Percentiles rank a stretch among this genome's conserved stretches.
Evolutionary conservation across 73 alveolate genomes (phyloP).

Genomic region (Paramecium pentaurelia): DNA sequence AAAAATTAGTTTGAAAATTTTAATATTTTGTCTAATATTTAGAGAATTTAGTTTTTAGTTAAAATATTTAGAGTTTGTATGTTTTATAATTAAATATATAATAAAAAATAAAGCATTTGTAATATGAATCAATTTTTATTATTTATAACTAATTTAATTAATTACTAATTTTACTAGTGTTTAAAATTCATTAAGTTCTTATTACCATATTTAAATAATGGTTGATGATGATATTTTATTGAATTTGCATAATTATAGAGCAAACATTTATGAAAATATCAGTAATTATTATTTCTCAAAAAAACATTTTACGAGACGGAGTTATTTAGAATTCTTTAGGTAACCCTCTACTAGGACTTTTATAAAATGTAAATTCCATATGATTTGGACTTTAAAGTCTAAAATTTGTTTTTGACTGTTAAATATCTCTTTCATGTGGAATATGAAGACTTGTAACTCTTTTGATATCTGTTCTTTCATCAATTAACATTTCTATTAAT

Average conservation of each 20-base stretch:
- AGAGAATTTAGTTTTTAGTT: not conserved
- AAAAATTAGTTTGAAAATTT: not conserved
- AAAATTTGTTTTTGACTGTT: conserved; percentile 12
- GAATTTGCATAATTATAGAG: not conserved
- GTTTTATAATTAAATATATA: not conserved
- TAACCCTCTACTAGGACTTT: not conserved
- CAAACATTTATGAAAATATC: not conserved
- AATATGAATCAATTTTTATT: not conserved
- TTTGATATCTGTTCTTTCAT: not conserved
- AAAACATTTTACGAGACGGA: not conserved
- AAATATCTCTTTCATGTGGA: not conserved
- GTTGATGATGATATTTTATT: not conserved
- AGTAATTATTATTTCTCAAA: not conserved
- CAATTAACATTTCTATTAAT: not conserved
- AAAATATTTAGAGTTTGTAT: not conserved
- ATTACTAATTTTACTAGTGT: not conserved
- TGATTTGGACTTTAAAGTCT: not conserved
- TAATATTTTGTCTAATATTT: not conserved
- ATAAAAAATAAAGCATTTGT: not conserved
- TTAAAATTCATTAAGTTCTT: not conserved
- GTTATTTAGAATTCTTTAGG: conserved; percentile 26
- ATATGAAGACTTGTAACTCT: not conserved
- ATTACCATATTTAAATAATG: not conserved
- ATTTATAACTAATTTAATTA: not conserved
- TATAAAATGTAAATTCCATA: conserved; percentile 25